Percentiles rank a stretch among this genome's conserved stretches.
Evolutionary conservation across 306 rosid genomes (phyloP).

Genomic region (Casuarina cunninghamiana): DNA sequence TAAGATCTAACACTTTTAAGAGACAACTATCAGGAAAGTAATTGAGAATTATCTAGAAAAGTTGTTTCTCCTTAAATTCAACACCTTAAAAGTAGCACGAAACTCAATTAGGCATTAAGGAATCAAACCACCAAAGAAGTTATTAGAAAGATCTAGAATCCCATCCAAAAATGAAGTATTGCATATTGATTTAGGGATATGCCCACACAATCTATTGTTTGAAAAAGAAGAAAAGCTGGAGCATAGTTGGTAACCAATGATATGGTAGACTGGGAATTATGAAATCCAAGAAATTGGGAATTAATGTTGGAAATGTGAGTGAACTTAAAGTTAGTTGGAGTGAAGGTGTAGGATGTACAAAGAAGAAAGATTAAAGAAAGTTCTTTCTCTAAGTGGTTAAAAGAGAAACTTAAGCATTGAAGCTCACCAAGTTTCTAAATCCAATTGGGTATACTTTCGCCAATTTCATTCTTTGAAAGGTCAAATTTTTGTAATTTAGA

Average conservation of each 20-base stretch:
- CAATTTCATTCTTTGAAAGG: constrained; percentile 36
- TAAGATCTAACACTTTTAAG: constrained; percentile 24
- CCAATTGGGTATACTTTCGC: constrained; percentile 37
- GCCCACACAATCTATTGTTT: constrained; percentile 3
- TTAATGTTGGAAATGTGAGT: neutral
- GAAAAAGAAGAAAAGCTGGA: constrained; percentile 27
- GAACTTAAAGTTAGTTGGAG: constrained; percentile 32
- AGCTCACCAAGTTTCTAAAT: constrained; percentile 4
- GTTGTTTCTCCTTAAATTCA: constrained; percentile 5
- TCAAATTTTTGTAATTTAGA: neutral
- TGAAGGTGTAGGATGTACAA: constrained; percentile 30
- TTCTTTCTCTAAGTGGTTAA: neutral
- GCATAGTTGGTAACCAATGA: neutral
- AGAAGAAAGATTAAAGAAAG: neutral
- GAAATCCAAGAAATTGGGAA: constrained; percentile 13
- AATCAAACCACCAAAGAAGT: constrained; percentile 19
- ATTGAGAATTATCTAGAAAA: neutral
- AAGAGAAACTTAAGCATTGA: neutral
- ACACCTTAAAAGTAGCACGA: constrained; percentile 14
- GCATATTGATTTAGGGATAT: constrained; percentile 36
- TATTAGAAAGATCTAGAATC: constrained; percentile 35
- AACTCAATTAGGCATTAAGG: constrained; percentile 25
- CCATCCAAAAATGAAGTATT: neutral
- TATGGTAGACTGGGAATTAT: constrained; percentile 21
- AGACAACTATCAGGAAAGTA: neutral